Base-by-base conservation (phyloP, 2,329 filamentous ascomycete genomes). In the Neoscytalidium dimidiatum region DNA sequence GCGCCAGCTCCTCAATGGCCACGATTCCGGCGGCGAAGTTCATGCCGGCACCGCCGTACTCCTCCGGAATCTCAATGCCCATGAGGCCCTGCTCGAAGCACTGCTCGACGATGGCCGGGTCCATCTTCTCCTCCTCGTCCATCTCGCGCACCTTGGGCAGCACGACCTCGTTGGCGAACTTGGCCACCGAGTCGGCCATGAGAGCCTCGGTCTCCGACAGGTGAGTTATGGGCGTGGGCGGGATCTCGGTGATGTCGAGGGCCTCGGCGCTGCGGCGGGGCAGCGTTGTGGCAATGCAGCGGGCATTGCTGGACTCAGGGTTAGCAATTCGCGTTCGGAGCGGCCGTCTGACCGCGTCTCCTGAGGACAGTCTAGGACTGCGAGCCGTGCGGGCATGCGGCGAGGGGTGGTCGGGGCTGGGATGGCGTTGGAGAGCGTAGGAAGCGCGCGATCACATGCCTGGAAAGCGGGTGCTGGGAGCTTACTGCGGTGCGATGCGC, bases 11-110 rank as follows among this genome's bases (percentile, higher is more conserved):
- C 81, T 99, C 95, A 72, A 99, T 99, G 29, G 92, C 94, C 49
- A 99, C 90, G 75, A 99, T 97, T 67, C 94, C 94, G 0, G 94
- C 84, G 0, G 95, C 98, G 81, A 99, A 99, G 86, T 97, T 97
- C 95, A 99, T 98, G 71, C 94, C 95, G 0, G 94, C 92, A 67
- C 95, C 95, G 67, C 95, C 95, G 76, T 90, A 99, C 79, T 97
- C 94, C 79, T 99, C 95, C 17, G 95, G 94, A 65, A 99, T 97
- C 82, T 99, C 95, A 69, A 99, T 86, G 67, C 93, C 91, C 95
- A 99, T 99, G 57, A 99, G 83, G 0, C 95, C 95, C 77, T 98
- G 94, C 83, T 99, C 95, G 73, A 99, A 99, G 61, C 97, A 86
- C 80, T 95, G 91, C 82, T 97, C 93, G 5, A 99, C 90, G 7